Percentiles rank a stretch among this genome's conserved stretches.
phyloP scores from a whole-genome alignment of 2,329 filamentous ascomycete genomes.

The Fragosphaeria purpurea region DNA sequence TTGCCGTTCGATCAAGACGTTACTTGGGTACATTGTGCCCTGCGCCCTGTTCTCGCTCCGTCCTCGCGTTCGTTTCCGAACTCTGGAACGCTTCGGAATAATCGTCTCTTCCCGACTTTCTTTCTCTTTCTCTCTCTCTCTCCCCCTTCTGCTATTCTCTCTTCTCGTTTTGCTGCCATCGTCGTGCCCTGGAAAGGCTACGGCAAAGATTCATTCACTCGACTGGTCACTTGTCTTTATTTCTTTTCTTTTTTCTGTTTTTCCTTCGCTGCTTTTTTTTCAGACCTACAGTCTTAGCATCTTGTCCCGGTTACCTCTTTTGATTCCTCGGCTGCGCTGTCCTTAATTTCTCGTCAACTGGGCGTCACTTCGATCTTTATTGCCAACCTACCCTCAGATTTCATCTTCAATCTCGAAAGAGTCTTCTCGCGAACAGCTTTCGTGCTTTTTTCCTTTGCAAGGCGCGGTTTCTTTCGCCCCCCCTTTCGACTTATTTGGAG shows the following conservation, averaged over 20 bases:
- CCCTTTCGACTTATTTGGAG: too few relatives aligned
- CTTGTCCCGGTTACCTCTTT: not conserved
- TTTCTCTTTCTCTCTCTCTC: slow-evolving; percentile 1
- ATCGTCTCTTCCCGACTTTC: not conserved
- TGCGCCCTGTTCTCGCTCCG: not conserved
- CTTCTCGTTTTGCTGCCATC: not conserved
- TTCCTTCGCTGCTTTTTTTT: slow-evolving; percentile 10
- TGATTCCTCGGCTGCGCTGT: too few relatives aligned
- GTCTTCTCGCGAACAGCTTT: too few relatives aligned
- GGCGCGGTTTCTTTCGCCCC: too few relatives aligned
- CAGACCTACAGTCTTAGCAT: not conserved
- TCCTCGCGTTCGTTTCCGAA: slow-evolving; percentile 1
- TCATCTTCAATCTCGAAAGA: too few relatives aligned
- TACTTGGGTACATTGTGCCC: not conserved
- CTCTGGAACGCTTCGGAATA: slow-evolving; percentile 8
- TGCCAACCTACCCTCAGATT: too few relatives aligned
- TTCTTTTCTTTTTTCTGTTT: slow-evolving; percentile 10
- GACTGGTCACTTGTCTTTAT: not conserved
- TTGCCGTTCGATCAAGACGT: slow-evolving; percentile 2
- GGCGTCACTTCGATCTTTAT: too few relatives aligned
- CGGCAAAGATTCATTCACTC: not conserved
- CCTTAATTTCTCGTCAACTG: too few relatives aligned
- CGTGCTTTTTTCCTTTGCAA: too few relatives aligned
- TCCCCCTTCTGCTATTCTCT: not conserved
- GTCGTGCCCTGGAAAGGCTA: not conserved